These are phyloP conservation scores for Achaetomium macrosporum DNA, from an alignment of 2,329 filamentous ascomycete genomes.

Conservation along the genomic window DNA sequence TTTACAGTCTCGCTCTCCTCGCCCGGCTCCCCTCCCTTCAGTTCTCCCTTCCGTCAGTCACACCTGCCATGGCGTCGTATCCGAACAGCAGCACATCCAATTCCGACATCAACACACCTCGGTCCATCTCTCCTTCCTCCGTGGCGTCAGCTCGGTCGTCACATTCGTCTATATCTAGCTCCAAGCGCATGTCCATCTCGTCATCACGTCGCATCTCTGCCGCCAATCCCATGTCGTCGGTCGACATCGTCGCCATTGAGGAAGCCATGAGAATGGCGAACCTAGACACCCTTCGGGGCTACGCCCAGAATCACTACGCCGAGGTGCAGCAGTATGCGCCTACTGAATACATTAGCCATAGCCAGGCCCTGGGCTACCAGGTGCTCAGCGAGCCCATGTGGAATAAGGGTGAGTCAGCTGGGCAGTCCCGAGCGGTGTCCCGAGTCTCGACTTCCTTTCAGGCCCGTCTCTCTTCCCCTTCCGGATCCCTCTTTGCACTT, in stretches of 20 bases:
- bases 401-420: conserved; percentile 53
- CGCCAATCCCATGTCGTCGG: conserved; percentile 50
- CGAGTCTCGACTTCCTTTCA: no score
- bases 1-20: conserved; percentile 19
- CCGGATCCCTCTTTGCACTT: neutral
- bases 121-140: conserved; percentile 47
- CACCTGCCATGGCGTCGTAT: conserved; percentile 39
- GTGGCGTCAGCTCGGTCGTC: conserved; percentile 43
- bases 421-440: neutral
- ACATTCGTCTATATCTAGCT: conserved; percentile 45
- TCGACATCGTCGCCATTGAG: conserved; percentile 53
- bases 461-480: neutral
- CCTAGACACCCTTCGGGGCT: conserved; percentile 56
- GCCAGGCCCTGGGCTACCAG: conserved; percentile 53
- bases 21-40: conserved; percentile 17
- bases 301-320: conserved; percentile 50
- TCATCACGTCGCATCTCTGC: conserved; percentile 45
- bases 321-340: conserved; percentile 49
- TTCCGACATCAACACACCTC: conserved; percentile 50
- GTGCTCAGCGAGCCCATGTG: conserved; percentile 56
- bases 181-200: conserved; percentile 45
- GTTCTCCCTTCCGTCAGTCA: conserved; percentile 17
- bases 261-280: conserved; percentile 55
- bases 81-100: conserved; percentile 40
- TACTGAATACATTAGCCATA: conserved; percentile 49